phyloP scores from a whole-genome alignment of 441 rosid species.

The Aleurites moluccanus region DNA sequence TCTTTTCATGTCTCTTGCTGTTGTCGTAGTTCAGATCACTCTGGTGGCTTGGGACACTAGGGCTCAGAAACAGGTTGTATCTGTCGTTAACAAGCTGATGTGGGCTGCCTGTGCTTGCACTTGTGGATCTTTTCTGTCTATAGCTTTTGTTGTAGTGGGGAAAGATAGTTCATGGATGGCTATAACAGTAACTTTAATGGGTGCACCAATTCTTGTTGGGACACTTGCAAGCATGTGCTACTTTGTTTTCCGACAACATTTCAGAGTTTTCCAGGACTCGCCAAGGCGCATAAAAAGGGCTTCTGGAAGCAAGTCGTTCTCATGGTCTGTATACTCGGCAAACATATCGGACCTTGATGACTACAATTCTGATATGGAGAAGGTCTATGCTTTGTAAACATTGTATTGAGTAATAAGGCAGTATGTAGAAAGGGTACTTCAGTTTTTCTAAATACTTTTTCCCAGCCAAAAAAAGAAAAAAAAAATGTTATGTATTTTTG shows the following conservation, averaged over 20 bases:
- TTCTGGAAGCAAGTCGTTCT: conserved; percentile 78
- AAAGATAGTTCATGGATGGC: conserved; percentile 76
- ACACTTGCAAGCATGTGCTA: conserved; percentile 86
- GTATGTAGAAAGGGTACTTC: neutral
- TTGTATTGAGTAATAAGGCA: neutral
- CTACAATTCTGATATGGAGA: conserved; percentile 74
- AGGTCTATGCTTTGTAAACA: conserved; percentile 71
- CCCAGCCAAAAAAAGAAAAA: too few relatives aligned
- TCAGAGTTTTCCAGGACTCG: conserved; percentile 54
- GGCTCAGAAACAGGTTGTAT: conserved; percentile 88
- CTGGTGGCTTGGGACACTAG: conserved; percentile 93
- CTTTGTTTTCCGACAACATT: conserved; percentile 72
- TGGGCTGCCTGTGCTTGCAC: conserved; percentile 97
- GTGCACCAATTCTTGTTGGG: conserved; percentile 77
- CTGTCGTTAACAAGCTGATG: conserved; percentile 94
- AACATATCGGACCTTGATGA: conserved; percentile 77
- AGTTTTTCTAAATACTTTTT: neutral
- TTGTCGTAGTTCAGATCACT: conserved; percentile 98
- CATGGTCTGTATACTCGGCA: conserved; percentile 79
- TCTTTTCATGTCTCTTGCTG: conserved; percentile 94
- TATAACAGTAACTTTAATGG: conserved; percentile 66
- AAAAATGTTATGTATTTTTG: neutral
- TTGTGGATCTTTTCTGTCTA: conserved; percentile 76
- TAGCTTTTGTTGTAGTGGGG: conserved; percentile 86
- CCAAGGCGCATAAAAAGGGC: conserved; percentile 76